Conservation (phyloP, 164 flowering plant genomes). For the Euptelea pleiosperma region DNA sequence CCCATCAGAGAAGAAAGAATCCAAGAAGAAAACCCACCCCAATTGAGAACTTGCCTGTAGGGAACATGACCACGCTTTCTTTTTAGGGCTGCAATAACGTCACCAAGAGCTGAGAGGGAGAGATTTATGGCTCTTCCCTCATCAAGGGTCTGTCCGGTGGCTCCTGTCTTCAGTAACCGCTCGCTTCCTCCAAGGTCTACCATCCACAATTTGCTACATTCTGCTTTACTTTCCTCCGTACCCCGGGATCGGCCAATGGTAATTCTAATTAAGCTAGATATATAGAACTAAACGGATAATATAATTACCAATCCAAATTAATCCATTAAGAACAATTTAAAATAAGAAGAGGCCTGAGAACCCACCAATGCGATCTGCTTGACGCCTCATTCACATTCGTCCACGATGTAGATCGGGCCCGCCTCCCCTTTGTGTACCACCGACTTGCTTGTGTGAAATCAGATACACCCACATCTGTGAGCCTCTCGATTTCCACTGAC, state of each 20-base stretch:
- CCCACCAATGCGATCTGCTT: constrained; percentile 93
- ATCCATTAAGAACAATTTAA: constrained; percentile 12
- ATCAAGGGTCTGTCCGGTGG: constrained; percentile 73
- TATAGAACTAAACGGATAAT: constrained; percentile 44
- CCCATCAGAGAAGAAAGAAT: too few species aligned
- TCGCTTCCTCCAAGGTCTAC: constrained; percentile 95
- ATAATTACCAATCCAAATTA: constrained; percentile 32
- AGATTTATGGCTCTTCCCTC: constrained; percentile 88
- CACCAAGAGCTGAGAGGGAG: constrained; percentile 83
- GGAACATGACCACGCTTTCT: constrained; percentile 70
- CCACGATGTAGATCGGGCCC: constrained; percentile 71
- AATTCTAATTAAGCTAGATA: constrained; percentile 71
- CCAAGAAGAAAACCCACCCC: neutral
- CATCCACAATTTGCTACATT: constrained; percentile 77
- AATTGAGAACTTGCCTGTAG: constrained; percentile 50
- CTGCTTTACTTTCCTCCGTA: constrained; percentile 28
- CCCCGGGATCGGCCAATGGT: constrained; percentile 43
- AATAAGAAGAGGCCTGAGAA: constrained; percentile 14
- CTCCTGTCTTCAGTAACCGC: constrained; percentile 75
- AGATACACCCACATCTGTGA: constrained; percentile 52
- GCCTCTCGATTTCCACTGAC: constrained; percentile 65
- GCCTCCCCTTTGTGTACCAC: constrained; percentile 63
- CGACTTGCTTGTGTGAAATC: constrained; percentile 60
- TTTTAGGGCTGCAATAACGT: constrained; percentile 78
- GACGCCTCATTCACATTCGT: constrained; percentile 78